Base-by-base conservation (phyloP, 192 early-diverging fungal genomes). In the Fimicolochytrium jonesii region DNA sequence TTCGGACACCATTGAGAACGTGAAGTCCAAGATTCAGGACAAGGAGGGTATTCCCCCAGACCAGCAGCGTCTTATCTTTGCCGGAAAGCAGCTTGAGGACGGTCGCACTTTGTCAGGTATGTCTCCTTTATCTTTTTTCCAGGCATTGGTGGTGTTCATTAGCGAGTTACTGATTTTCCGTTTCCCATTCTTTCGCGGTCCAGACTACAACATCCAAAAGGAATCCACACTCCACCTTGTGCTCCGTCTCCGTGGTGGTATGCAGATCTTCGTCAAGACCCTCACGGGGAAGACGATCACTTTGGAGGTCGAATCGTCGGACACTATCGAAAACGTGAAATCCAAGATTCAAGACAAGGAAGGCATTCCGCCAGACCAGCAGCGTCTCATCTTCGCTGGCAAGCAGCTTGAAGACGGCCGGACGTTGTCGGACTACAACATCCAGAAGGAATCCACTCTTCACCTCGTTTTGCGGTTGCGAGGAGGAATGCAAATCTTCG, bases 301-400 rank as follows among this genome's bases (percentile, higher is more conserved):
- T 49, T 72, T 89, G 20, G 84, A 87, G 72, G 86, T 89, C 15
- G 85, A 87, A 67, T 86, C 85, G 46, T 85, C 87, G 6, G 86
- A 88, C 72, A 87, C 85, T 35, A 90, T 90, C 65, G 87, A 86
- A 22, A 86, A 90, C 53, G 86, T 90, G 39, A 90, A 90, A 77
- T 70, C 81, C 46, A 90, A 90, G 72, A 86, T 90, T 70, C 88
- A 90, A 67, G 86, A 88, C 61, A 87, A 87, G 72, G 88, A 90
- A 59, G 85, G 85, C 51, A 90, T 90, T 54, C 84, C 86, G 37
- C 81, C 80, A 58, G 86, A 90, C 75, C 86, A 88, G 72, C 89
- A 90, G 71, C 86, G 88, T 53, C 72, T 89, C 34, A 88, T 89
- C 69, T 89, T 89, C 61, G 86, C 86, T 42, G 88, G 88, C 39